These are phyloP conservation scores for Emiliania huxleyi DNA, from an alignment of 78 protist species.

Conservation along the genomic window DNA sequence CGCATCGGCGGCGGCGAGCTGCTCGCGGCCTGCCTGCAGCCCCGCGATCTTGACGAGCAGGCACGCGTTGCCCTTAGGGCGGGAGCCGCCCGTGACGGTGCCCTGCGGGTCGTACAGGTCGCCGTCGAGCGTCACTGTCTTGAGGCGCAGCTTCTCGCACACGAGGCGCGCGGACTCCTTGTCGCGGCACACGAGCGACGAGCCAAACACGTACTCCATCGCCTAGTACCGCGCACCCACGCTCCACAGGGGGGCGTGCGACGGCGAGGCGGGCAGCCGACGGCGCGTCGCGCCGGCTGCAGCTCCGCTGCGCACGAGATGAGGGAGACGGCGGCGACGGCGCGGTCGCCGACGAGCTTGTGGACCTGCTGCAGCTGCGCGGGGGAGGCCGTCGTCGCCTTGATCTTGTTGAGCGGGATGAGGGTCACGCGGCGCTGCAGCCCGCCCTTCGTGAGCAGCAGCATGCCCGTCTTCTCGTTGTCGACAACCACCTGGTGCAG, in stretches of 20 bases:
- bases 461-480: conserved; percentile 74
- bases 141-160: neutral
- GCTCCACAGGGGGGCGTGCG: no score
- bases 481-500: conserved; percentile 93
- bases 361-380: conserved; percentile 7
- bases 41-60: neutral
- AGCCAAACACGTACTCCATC: conserved; percentile 92
- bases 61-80: neutral
- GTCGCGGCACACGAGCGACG: conserved; percentile 82
- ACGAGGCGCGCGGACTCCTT: neutral
- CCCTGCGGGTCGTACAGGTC: conserved; percentile 95
- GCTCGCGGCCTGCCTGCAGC: neutral
- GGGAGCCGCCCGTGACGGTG: conserved; percentile 91
- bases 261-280: no score
- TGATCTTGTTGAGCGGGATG: conserved; percentile 94
- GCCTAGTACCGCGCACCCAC: no score
- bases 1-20: neutral
- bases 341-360: conserved; percentile 61
- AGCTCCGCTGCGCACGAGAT: conserved; percentile 74
- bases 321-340: conserved; percentile 55
- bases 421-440: conserved; percentile 85
- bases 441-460: conserved; percentile 76
- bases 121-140: conserved; percentile 95
- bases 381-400: neutral
- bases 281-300: no score